These are phyloP conservation scores for Kickxella alabastrina DNA, from an alignment of 192 early-diverging fungal genomes.

Conservation along the genomic window DNA sequence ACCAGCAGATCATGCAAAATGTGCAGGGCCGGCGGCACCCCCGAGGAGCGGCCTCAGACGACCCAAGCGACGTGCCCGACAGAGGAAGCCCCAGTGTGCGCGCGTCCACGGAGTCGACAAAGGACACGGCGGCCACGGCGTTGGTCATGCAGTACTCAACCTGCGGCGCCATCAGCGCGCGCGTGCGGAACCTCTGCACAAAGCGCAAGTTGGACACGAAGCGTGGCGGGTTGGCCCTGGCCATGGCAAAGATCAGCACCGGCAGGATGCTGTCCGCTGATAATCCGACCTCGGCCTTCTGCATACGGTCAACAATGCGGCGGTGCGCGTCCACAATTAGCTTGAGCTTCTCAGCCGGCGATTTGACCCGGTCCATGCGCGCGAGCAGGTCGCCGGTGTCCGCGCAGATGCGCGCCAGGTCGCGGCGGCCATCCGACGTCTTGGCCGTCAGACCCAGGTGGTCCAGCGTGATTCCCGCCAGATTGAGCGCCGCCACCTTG, in stretches of 20 bases:
- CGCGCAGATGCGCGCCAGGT: slow-evolving; percentile 24
- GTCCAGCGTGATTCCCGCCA: slow-evolving; percentile 56
- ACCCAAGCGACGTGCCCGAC: no score
- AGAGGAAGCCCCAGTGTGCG: slow-evolving; percentile 36
- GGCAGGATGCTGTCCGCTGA: slow-evolving; percentile 66
- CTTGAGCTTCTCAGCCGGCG: slow-evolving; percentile 49
- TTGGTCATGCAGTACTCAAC: slow-evolving; percentile 53
- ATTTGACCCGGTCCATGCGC: slow-evolving; percentile 22
- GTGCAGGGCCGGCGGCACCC: slow-evolving; percentile 20
- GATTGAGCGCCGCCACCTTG: slow-evolving; percentile 63
- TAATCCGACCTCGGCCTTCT: no score
- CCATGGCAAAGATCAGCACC: slow-evolving; percentile 64
- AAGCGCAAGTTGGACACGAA: slow-evolving; percentile 67
- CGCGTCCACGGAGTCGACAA: slow-evolving; percentile 41
- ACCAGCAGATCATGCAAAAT: slow-evolving; percentile 27
- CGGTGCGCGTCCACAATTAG: slow-evolving; percentile 45
- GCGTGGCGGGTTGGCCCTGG: slow-evolving; percentile 62
- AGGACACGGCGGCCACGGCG: slow-evolving; percentile 34
- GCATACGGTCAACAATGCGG: slow-evolving; percentile 38
- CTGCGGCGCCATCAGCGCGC: slow-evolving; percentile 34
- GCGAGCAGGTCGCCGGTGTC: slow-evolving; percentile 29
- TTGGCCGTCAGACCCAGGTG: slow-evolving; percentile 55
- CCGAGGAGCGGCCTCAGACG: no score
- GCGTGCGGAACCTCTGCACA: slow-evolving; percentile 44
- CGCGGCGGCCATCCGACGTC: slow-evolving; percentile 1